Evolutionary conservation across 2,329 filamentous ascomycete species (phyloP).

Genomic region (Pyrenophora graminea): DNA sequence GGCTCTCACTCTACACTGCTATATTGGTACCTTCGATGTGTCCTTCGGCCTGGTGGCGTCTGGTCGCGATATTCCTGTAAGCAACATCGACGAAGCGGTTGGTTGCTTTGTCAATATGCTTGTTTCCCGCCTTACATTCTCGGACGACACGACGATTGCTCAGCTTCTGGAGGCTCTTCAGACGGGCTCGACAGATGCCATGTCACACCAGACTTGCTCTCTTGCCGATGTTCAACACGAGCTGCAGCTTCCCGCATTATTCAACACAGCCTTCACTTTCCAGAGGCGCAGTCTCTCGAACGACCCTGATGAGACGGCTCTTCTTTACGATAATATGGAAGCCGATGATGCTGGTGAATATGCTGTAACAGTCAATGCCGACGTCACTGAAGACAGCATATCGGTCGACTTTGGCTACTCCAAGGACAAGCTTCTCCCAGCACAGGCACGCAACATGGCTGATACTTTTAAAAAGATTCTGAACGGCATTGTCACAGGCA

Average conservation of each 20-base stretch:
- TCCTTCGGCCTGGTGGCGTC: conserved; percentile 61
- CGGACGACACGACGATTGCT: conserved; percentile 40
- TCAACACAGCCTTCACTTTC: conserved; percentile 47
- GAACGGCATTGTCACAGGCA: conserved; percentile 19
- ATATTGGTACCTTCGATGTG: conserved; percentile 54
- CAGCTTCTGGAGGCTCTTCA: conserved; percentile 53
- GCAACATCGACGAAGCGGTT: conserved; percentile 54
- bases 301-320: conserved; percentile 31
- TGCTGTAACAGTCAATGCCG: conserved; percentile 41
- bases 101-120: conserved; percentile 62
- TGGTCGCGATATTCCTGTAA: conserved; percentile 58
- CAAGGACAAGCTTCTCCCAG: conserved; percentile 32
- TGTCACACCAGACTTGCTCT: conserved; percentile 57
- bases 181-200: conserved; percentile 51
- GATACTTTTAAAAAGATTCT: conserved; percentile 39
- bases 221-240: conserved; percentile 46
- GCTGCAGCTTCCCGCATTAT: conserved; percentile 39
- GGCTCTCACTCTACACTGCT: conserved; percentile 56
- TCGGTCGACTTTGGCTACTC: conserved; percentile 41
- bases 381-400: conserved; percentile 35
- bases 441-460: conserved; percentile 37
- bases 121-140: conserved; percentile 53
- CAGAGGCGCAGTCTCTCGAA: conserved; percentile 34
- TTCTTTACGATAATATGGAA: conserved; percentile 40
- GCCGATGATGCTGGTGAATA: conserved; percentile 45